Conservation (phyloP, 345 rosid species). For the Populus alba region DNA sequence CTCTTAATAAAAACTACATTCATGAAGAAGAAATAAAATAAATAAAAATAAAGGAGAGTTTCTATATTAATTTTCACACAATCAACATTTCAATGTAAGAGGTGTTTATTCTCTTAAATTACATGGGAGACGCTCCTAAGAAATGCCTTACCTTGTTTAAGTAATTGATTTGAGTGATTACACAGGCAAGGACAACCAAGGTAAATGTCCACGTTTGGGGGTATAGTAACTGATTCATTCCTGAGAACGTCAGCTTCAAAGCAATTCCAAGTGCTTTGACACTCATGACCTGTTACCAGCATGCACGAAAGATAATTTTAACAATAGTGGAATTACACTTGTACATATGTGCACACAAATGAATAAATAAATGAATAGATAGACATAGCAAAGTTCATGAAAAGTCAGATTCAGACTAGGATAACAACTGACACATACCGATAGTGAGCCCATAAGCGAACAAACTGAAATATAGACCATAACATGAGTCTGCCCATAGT, state of each 20-base stretch:
- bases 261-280: conserved; percentile 35
- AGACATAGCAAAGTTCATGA: background rate
- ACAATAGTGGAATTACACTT: background rate
- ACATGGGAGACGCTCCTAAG: background rate
- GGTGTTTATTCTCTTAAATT: background rate
- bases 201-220: conserved; percentile 32
- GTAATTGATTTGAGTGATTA: conserved; percentile 31
- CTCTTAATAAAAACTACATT: background rate
- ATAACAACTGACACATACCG: conserved; percentile 8
- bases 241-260: conserved; percentile 33
- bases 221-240: conserved; percentile 27
- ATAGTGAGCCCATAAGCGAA: conserved; percentile 25
- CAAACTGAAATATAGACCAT: conserved; percentile 26
- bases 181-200: conserved; percentile 19
- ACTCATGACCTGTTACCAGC: conserved; percentile 28
- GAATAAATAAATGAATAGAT: background rate
- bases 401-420: background rate
- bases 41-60: background rate
- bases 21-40: too few species aligned
- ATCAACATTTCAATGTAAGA: background rate
- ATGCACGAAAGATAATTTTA: background rate
- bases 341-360: background rate
- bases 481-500: conserved; percentile 24
- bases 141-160: conserved; percentile 29
- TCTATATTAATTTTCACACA: background rate